phyloP scores from a whole-genome alignment of 108 stramenopile genomes.

The Pelagomonas calceolata region DNA sequence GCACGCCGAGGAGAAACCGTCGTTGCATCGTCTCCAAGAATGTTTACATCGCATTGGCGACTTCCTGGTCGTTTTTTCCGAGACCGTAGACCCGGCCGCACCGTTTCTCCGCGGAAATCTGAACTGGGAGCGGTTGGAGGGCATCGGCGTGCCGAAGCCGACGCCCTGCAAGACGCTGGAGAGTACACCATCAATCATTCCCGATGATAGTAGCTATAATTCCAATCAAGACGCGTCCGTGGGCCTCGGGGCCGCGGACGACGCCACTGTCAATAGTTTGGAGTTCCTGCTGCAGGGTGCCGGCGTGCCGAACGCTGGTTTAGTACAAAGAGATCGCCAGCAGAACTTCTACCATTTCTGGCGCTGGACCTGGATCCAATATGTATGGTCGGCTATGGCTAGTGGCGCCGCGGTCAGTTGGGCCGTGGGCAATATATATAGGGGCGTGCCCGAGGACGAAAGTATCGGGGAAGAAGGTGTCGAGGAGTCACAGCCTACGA shows the following conservation, averaged over 20 bases:
- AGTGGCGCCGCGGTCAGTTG: neutral
- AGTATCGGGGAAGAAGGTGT: no score
- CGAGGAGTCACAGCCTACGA: no score
- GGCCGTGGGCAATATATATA: neutral
- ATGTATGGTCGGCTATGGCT: conserved; percentile 52
- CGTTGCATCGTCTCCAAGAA: conserved; percentile 27
- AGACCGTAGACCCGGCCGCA: conserved; percentile 19
- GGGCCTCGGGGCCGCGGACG: no score
- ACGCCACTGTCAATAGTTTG: no score
- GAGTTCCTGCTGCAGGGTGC: no score
- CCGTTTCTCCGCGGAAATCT: conserved; percentile 28
- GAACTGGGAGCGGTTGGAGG: neutral
- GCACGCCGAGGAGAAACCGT: conserved; percentile 32
- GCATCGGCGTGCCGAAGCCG: neutral
- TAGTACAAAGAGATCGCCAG: neutral
- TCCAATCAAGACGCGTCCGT: no score
- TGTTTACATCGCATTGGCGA: conserved; percentile 38
- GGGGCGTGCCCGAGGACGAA: no score
- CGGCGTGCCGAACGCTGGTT: no score
- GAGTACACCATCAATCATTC: no score
- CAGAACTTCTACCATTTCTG: conserved; percentile 33
- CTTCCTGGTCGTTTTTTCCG: conserved; percentile 44
- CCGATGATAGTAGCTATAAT: no score
- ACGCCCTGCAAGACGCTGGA: no score
- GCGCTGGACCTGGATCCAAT: conserved; percentile 64